Percentiles rank a stretch among this genome's conserved stretches.
These are phyloP conservation scores for Penicillium samsonianum DNA, from an alignment of 495 filamentous ascomycete species.

Conservation along the genomic window DNA sequence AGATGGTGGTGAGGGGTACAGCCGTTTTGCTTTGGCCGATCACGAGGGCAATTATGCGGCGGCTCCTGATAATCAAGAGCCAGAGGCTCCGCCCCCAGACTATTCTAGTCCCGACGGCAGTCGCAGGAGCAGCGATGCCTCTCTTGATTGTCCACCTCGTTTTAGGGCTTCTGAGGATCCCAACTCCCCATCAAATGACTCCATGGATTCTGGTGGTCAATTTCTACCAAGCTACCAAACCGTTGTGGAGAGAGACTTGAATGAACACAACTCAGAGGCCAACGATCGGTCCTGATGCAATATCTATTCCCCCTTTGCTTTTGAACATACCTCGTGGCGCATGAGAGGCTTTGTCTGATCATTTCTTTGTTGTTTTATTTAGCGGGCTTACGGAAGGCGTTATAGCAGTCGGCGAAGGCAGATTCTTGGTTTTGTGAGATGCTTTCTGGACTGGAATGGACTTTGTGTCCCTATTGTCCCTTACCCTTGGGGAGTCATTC, in stretches of 20 bases:
- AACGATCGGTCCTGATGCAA: slow-evolving; percentile 49
- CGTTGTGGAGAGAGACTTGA: slow-evolving; percentile 25
- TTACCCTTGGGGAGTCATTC: background rate
- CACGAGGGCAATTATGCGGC: slow-evolving; percentile 16
- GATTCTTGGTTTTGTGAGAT: slow-evolving; percentile 12
- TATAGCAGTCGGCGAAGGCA: slow-evolving; percentile 20
- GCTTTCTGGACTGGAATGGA: slow-evolving; percentile 11
- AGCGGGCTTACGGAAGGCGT: slow-evolving; percentile 34
- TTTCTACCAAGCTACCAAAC: slow-evolving; percentile 30
- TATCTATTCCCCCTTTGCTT: slow-evolving; percentile 7
- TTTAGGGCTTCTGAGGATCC: slow-evolving; percentile 4
- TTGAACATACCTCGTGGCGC: slow-evolving; percentile 22
- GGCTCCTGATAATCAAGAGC: slow-evolving; percentile 17
- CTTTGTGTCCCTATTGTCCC: slow-evolving; percentile 8
- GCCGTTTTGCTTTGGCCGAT: slow-evolving; percentile 46
- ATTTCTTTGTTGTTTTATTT: slow-evolving; percentile 26
- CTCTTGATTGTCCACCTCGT: slow-evolving; percentile 30
- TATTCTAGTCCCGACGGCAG: slow-evolving; percentile 70
- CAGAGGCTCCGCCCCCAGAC: slow-evolving; percentile 59
- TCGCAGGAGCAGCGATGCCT: slow-evolving; percentile 53
- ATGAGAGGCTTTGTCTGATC: slow-evolving; percentile 4
- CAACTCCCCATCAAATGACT: slow-evolving; percentile 44
- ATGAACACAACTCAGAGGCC: slow-evolving; percentile 17
- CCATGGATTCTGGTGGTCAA: slow-evolving; percentile 9
- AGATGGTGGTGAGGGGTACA: slow-evolving; percentile 74